Evolutionary conservation across 768 basidiomycete genomes (phyloP), one percentile per base, ranked within the genome.

Genomic region (Amanita rubescens): DNA sequence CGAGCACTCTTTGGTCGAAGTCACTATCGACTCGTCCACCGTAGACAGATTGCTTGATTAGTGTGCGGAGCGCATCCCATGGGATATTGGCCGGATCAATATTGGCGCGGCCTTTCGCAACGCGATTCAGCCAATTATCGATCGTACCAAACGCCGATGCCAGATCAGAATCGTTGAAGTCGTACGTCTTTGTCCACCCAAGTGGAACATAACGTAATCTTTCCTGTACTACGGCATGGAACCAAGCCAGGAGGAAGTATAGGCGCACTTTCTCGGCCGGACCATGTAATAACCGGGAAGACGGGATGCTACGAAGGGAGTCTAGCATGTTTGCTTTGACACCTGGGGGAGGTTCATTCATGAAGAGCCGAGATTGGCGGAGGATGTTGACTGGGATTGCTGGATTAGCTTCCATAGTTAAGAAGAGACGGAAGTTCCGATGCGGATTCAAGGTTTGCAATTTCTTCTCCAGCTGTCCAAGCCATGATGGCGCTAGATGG

Each of bases 141-240:
- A 98, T 96, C 15, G 91, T 94, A 38, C 78, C 79, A 63, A 92
- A 88, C 1, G 94, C 94, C 10, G 95, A 88, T 14, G 88, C 81
- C 80, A 96, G 89, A 65, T 99, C 96, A 4, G 95, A 96, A 66
- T 98, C 94, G 69, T 99, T 99, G 81, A 98, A 98, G 67, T 98
- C 96, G 70, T 98, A 98, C 0, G 78, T 77, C 71, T 96, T 92
- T 66, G 88, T 94, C 94, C 95, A 99, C 0, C 96, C 95, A 14
- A 99, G 73, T 5, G 96, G 96, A 8, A 86, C 90, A 67, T 97
- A 99, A 38, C 95, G 90, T 11, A 98, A 75, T 57, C 96, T 90
- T 68, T 98, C 96, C 70, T 96, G 94, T 1, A 98, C 86, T 17
- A 98, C 83, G 11, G 96, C 94, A 63, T 99, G 96, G 87, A 98